Conservation (phyloP, 2,329 filamentous ascomycete species). For the Cladosporium halotolerans region DNA sequence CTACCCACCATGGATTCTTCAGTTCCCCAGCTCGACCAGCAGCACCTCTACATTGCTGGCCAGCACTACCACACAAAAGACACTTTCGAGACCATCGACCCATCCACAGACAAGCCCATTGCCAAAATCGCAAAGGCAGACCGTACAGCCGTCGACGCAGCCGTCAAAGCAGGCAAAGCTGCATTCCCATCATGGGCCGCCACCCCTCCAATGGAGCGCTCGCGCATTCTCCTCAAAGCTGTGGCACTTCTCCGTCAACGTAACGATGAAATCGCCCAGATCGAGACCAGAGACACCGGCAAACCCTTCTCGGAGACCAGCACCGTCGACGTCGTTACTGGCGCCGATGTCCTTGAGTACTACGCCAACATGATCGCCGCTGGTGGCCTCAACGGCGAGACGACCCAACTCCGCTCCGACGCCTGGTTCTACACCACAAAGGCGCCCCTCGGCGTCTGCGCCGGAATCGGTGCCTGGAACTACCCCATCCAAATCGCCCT, state of each 20-base stretch:
- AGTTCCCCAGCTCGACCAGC: constrained; percentile 21
- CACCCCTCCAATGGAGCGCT: constrained; percentile 66
- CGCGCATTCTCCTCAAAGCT: constrained; percentile 71
- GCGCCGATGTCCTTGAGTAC: constrained; percentile 80
- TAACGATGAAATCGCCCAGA: constrained; percentile 71
- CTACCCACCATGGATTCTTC: constrained; percentile 13
- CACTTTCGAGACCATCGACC: constrained; percentile 68
- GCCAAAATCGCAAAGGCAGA: constrained; percentile 53
- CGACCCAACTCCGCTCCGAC: constrained; percentile 64
- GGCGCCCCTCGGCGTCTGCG: constrained; percentile 75
- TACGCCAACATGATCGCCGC: constrained; percentile 73
- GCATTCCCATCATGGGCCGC: constrained; percentile 73
- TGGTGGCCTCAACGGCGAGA: constrained; percentile 74
- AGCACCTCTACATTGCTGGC: constrained; percentile 66
- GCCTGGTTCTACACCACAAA: constrained; percentile 81
- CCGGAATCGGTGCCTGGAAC: constrained; percentile 85
- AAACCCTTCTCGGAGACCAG: constrained; percentile 82
- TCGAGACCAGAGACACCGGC: constrained; percentile 81
- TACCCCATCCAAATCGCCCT: constrained; percentile 87
- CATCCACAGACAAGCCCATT: constrained; percentile 61
- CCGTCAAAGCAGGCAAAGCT: constrained; percentile 61
- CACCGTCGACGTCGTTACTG: constrained; percentile 74
- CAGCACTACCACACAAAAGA: constrained; percentile 53
- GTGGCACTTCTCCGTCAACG: constrained; percentile 65
- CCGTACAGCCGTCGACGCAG: constrained; percentile 64